phyloP scores from a whole-genome alignment of 1,284 basidiomycete genomes.

The Austroboletus novae-zelandiae region DNA sequence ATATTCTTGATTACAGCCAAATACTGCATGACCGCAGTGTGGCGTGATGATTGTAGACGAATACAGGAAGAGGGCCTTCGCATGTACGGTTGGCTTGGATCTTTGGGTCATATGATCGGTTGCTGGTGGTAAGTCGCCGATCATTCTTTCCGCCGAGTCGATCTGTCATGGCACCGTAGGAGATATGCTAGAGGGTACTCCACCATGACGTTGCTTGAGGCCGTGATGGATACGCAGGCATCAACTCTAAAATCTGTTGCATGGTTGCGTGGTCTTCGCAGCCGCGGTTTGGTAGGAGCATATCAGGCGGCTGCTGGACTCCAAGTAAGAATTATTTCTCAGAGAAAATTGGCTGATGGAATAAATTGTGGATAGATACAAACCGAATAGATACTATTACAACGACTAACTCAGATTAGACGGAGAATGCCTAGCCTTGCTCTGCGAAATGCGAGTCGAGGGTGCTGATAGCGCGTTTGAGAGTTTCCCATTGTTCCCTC shows the following conservation, averaged over 20 bases:
- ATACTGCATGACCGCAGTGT: conserved; percentile 85
- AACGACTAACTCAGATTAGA: not conserved
- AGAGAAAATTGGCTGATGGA: not conserved
- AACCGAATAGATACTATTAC: not conserved
- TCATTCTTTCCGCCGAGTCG: conserved; percentile 2
- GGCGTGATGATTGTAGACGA: conserved; percentile 72
- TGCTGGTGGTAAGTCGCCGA: conserved; percentile 60
- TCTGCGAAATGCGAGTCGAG: conserved; percentile 56
- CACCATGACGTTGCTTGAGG: conserved; percentile 52
- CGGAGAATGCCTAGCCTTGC: conserved; percentile 35
- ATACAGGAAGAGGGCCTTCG: conserved; percentile 50
- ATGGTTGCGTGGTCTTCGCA: conserved; percentile 65
- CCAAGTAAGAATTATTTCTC: not conserved
- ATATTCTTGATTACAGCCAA: conserved; percentile 92
- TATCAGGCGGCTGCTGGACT: conserved; percentile 65
- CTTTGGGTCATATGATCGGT: conserved; percentile 54
- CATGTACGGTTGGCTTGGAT: conserved; percentile 42
- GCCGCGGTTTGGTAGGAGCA: conserved; percentile 60
- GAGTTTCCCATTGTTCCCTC: conserved; percentile 66
- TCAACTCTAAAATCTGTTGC: conserved; percentile 55
- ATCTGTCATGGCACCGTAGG: conserved; percentile 40
- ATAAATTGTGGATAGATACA: conserved; percentile 7
- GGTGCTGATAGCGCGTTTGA: conserved; percentile 43
- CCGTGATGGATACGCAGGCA: conserved; percentile 67
- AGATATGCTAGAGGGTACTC: conserved; percentile 54